Evolutionary conservation across 1,284 basidiomycete species (phyloP).

Genomic region (Apiotrichum porosum): DNA sequence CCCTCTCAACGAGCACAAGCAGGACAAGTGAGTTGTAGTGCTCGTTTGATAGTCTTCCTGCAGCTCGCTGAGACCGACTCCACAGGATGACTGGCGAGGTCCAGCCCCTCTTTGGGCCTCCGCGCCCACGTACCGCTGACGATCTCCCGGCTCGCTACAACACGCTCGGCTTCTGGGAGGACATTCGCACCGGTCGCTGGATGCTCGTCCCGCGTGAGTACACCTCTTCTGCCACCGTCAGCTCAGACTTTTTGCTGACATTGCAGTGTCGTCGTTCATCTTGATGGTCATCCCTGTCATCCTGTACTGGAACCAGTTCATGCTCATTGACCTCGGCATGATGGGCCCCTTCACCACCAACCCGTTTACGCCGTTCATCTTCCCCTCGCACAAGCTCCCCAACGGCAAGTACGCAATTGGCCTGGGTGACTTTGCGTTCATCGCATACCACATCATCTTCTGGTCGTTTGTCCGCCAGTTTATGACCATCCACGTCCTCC

Average conservation of each 20-base stretch:
- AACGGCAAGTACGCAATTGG: constrained; percentile 66
- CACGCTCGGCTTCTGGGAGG: constrained; percentile 50
- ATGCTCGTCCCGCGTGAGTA: constrained; percentile 65
- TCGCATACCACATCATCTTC: constrained; percentile 82
- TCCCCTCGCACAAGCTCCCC: constrained; percentile 66
- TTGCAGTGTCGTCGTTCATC: constrained; percentile 68
- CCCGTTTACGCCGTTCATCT: constrained; percentile 70
- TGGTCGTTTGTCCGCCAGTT: constrained; percentile 86
- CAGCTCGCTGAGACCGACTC: background rate
- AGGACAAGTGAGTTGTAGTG: constrained; percentile 4
- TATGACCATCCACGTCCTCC: constrained; percentile 64
- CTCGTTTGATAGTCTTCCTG: background rate
- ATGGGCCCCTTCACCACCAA: constrained; percentile 56
- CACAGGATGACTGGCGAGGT: constrained; percentile 18
- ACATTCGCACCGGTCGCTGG: constrained; percentile 61
- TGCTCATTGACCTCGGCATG: constrained; percentile 44
- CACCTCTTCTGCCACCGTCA: background rate
- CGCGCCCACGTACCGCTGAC: constrained; percentile 12
- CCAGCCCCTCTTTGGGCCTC: constrained; percentile 25
- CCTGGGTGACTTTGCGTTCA: constrained; percentile 72
- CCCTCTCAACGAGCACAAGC: constrained; percentile 33
- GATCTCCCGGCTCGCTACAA: constrained; percentile 33
- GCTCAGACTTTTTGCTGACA: too few species aligned
- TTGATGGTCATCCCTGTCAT: constrained; percentile 68
- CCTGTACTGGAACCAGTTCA: constrained; percentile 67